Percentiles rank a stretch among this genome's conserved stretches.
Evolutionary conservation across 495 filamentous ascomycete genomes (phyloP).

Genomic region (Neurospora sp.): DNA sequence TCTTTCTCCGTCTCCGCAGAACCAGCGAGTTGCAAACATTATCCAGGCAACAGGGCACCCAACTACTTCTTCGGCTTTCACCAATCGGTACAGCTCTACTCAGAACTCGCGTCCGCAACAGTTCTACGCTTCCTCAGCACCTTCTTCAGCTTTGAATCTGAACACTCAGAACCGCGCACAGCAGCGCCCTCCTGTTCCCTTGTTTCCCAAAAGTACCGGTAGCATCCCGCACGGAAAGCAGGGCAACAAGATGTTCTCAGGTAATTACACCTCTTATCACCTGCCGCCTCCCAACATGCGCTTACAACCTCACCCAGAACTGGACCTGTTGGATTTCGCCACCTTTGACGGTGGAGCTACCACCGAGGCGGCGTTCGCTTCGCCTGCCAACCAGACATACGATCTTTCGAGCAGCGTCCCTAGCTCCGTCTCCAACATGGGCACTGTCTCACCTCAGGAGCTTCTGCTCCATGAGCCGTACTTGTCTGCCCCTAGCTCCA

Average conservation of each 20-base stretch:
- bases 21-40: slow-evolving; percentile 48
- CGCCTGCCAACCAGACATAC: slow-evolving; percentile 38
- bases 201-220: slow-evolving; percentile 40
- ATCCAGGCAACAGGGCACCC: slow-evolving; percentile 48
- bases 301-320: slow-evolving; percentile 38
- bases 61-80: slow-evolving; percentile 45
- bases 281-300: not conserved
- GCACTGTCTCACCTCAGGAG: slow-evolving; percentile 80
- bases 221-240: slow-evolving; percentile 31
- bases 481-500: slow-evolving; percentile 70
- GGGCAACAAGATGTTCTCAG: slow-evolving; percentile 39
- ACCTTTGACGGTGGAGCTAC: slow-evolving; percentile 41
- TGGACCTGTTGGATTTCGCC: slow-evolving; percentile 40
- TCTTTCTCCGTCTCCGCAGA: slow-evolving; percentile 35
- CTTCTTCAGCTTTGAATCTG: slow-evolving; percentile 33
- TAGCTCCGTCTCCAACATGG: slow-evolving; percentile 37
- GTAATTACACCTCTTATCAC: slow-evolving; percentile 14
- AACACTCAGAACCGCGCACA: slow-evolving; percentile 28
- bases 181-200: slow-evolving; percentile 40
- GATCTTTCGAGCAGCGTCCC: slow-evolving; percentile 33
- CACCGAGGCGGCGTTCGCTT: slow-evolving; percentile 35
- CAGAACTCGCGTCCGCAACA: slow-evolving; percentile 27
- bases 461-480: slow-evolving; percentile 54
- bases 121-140: slow-evolving; percentile 45
- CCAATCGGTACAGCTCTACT: slow-evolving; percentile 43